Evolutionary conservation across 495 filamentous ascomycete genomes (phyloP).

Genomic region (Oidiodendron maius): DNA sequence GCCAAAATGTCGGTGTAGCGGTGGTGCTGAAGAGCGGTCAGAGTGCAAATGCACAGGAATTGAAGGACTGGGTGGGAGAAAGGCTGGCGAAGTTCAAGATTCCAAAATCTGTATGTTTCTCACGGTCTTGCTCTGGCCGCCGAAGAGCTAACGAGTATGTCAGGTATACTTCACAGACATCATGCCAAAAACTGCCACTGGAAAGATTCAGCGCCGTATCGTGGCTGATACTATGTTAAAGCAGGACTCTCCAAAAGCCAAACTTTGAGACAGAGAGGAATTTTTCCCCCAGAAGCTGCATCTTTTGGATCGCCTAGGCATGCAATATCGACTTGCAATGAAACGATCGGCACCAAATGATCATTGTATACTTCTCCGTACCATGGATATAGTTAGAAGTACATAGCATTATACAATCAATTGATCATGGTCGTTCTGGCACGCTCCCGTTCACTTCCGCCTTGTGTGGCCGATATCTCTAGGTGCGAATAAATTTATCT

Average conservation of each 20-base stretch:
- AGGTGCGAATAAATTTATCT: too few species aligned
- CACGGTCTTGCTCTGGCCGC: not conserved
- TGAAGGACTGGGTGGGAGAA: slow-evolving; percentile 60
- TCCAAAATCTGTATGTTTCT: slow-evolving; percentile 62
- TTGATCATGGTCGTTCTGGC: too few species aligned
- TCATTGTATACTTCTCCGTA: too few species aligned
- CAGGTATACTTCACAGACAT: slow-evolving; percentile 71
- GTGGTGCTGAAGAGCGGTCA: slow-evolving; percentile 63
- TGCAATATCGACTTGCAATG: not conserved
- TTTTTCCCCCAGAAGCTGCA: too few species aligned
- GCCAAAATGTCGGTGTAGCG: slow-evolving; percentile 74
- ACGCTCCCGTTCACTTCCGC: too few species aligned
- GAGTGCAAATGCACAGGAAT: slow-evolving; percentile 44
- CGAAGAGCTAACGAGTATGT: too few species aligned
- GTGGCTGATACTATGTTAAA: slow-evolving; percentile 65
- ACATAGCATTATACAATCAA: too few species aligned
- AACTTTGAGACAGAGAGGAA: slow-evolving; percentile 12
- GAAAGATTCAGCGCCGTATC: slow-evolving; percentile 76
- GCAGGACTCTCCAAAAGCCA: slow-evolving; percentile 20
- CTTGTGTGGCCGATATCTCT: too few species aligned
- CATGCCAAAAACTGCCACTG: slow-evolving; percentile 89
- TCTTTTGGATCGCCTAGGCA: not conserved
- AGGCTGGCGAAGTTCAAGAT: slow-evolving; percentile 76
- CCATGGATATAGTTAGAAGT: too few species aligned
- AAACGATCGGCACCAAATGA: not conserved